Base-by-base conservation (phyloP, 768 basidiomycete genomes). In the Suillus decipiens region DNA sequence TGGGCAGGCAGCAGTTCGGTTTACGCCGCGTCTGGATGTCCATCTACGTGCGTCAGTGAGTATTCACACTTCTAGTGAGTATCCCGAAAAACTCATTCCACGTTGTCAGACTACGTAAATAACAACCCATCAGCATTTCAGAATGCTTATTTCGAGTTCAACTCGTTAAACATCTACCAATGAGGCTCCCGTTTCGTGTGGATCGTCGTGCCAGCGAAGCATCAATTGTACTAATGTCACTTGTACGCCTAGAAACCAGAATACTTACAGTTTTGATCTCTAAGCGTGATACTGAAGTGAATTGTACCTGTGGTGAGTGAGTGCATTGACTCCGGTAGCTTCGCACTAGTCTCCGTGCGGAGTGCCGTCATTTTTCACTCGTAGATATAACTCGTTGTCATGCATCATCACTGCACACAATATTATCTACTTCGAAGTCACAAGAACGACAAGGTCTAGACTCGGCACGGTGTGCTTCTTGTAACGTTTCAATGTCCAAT, bases 81-180 rank as follows among this genome's bases (percentile, higher is more conserved):
- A 3, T 37, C 33, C 19, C n/a, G 8, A 41, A 36, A 11, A 8
- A 3, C 37, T 47, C 7, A 66, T 51, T 7, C 2, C 19, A 63
- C 24, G 19, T 36, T 64, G 45, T 0, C 28, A 77, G 75, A 71
- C 55, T 74, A 69, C 53, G 80, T 82, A 14, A 61, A 73, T 63
- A 68, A 73, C 47, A 77, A 77, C 59, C 80, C 81, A 0, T 55
- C 54, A 9, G 54, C 54, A 24, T 55, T 82, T 61, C 5, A 47
- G 1, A 68, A 79, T 11, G 79, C 81, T 6, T 81, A 76, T 64
- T 82, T 80, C 63, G 75, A 75, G 15, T 74, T 82, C 67, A 76
- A 76, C 19, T 67, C 72, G 8, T 47, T 82, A 47, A 66, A 69
- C 31, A 72, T 82, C 19, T 82, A 79, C 66, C 53, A 76, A 37